These are phyloP conservation scores for Jacaranda copaia DNA, from an alignment of 257 asterid species.

Conservation along the genomic window DNA sequence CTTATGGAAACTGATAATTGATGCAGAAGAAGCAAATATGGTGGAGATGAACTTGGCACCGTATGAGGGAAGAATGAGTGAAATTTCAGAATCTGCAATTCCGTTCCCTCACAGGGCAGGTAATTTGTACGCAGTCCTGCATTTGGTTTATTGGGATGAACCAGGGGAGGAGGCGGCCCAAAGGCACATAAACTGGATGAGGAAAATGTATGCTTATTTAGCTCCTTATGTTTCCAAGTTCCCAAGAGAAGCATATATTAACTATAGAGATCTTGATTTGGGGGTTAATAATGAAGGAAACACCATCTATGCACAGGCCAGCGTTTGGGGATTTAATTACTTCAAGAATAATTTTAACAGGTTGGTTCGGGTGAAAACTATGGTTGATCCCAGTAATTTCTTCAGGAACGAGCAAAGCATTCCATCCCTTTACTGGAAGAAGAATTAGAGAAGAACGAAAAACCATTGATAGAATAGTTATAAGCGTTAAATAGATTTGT, in stretches of 20 bases:
- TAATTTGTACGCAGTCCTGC: neutral
- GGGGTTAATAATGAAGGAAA: constrained; percentile 10
- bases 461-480: no score
- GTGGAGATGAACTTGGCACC: neutral
- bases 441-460: neutral
- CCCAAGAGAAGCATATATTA: constrained; percentile 25
- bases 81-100: neutral
- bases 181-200: constrained; percentile 12
- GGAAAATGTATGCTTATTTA: neutral
- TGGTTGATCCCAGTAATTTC: neutral
- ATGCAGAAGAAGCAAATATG: neutral
- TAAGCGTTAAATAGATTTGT: no score
- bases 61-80: constrained; percentile 22
- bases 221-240: constrained; percentile 2
- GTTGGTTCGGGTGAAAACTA: neutral
- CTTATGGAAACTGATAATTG: neutral
- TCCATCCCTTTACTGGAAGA: neutral
- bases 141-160: constrained; percentile 8
- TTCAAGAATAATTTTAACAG: neutral
- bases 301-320: neutral
- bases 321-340: neutral
- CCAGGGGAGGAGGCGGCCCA: neutral
- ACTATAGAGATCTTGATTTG: constrained; percentile 20
- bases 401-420: neutral
- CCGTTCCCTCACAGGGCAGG: constrained; percentile 14